Conservation (phyloP, 768 basidiomycete genomes). For the Tricholoma furcatifolium region DNA sequence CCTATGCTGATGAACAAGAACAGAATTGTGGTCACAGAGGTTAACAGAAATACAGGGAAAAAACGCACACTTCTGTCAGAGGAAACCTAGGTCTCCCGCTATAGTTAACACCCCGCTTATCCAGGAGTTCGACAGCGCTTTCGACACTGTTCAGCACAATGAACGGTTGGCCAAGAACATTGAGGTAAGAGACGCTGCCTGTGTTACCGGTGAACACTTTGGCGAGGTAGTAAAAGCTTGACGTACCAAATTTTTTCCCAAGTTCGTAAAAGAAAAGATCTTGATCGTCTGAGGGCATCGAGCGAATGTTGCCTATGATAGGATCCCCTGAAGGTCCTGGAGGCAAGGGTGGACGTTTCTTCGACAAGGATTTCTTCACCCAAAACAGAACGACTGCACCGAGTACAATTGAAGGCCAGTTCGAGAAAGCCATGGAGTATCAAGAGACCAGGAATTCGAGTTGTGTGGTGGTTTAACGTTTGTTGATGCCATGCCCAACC, state of each 20-base stretch:
- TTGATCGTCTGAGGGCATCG: conserved; percentile 26
- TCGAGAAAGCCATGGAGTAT: background rate
- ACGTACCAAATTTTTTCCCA: conserved; percentile 31
- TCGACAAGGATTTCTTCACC: conserved; percentile 1
- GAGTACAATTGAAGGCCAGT: background rate
- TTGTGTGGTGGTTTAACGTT: too few species aligned
- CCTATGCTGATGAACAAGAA: conserved; percentile 15
- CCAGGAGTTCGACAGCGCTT: conserved; percentile 25
- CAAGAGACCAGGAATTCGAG: too few species aligned
- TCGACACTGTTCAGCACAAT: conserved; percentile 22
- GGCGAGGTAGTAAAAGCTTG: background rate
- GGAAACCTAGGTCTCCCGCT: conserved; percentile 21
- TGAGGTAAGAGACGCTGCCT: conserved; percentile 21
- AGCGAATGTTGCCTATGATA: conserved; percentile 33
- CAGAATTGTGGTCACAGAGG: background rate
- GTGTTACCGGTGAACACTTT: background rate
- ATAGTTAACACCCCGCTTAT: conserved; percentile 23
- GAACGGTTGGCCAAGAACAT: conserved; percentile 22
- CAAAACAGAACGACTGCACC: conserved; percentile 1
- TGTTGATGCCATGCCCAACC: too few species aligned
- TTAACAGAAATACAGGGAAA: conserved; percentile 1
- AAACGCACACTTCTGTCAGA: conserved; percentile 15
- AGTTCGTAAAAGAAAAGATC: conserved; percentile 26
- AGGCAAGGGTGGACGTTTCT: conserved; percentile 17
- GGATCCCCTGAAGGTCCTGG: conserved; percentile 36